phyloP scores from a whole-genome alignment of 371 early-diverging fungal species.

The Actinomortierella wolfii region DNA sequence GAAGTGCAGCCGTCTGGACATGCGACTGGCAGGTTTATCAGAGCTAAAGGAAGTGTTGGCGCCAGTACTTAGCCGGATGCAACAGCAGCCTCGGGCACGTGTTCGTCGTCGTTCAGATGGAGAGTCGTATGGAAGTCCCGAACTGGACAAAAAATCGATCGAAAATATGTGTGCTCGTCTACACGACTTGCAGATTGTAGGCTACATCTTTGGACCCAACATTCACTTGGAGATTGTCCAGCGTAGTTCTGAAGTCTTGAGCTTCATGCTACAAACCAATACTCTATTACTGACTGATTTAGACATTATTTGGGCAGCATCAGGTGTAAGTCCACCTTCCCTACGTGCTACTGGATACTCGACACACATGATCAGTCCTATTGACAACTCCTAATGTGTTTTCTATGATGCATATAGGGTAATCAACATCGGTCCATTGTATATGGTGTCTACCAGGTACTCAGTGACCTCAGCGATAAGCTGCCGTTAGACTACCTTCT shows the following conservation, averaged over 20 bases:
- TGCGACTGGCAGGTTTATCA: conserved; percentile 48
- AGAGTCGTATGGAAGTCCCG: conserved; percentile 44
- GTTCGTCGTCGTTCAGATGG: conserved; percentile 37
- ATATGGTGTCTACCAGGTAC: conserved; percentile 51
- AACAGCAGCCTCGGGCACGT: conserved; percentile 30
- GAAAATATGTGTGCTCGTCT: conserved; percentile 36
- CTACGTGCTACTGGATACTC: conserved; percentile 4
- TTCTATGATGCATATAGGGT: conserved; percentile 15
- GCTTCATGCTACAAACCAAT: conserved; percentile 46
- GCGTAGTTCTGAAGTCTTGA: conserved; percentile 48
- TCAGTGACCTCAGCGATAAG: conserved; percentile 42
- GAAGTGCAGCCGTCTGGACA: conserved; percentile 47
- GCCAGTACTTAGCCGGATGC: conserved; percentile 36
- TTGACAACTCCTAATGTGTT: not conserved
- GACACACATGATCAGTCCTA: not conserved
- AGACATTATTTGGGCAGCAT: conserved; percentile 52
- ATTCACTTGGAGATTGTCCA: conserved; percentile 55
- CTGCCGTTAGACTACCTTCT: conserved; percentile 38
- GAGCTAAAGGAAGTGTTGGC: conserved; percentile 48
- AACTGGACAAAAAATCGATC: conserved; percentile 29
- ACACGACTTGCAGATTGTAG: conserved; percentile 43
- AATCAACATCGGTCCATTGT: conserved; percentile 56
- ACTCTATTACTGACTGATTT: conserved; percentile 44
- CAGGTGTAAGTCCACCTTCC: conserved; percentile 29
- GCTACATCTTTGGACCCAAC: conserved; percentile 52